Conservation (phyloP, 257 asterid species). For the Capsicum baccatum region DNA sequence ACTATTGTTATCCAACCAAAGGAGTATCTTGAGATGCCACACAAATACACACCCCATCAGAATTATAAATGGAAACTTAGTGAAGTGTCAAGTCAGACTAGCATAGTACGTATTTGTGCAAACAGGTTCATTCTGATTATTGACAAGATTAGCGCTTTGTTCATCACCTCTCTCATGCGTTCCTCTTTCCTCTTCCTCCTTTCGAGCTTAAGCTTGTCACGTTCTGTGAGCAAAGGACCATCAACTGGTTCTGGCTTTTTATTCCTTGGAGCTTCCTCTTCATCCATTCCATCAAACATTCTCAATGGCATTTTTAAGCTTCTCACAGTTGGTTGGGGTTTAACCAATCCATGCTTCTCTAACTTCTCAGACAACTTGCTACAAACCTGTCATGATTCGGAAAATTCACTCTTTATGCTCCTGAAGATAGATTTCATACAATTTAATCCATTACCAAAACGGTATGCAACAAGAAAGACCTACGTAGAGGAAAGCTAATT, state of each 20-base stretch:
- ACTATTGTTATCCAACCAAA: conserved; percentile 3
- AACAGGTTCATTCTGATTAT: background rate
- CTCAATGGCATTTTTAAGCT: conserved; percentile 89
- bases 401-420: background rate
- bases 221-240: conserved; percentile 94
- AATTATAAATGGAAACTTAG: conserved; percentile 4
- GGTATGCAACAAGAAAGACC: conserved; percentile 10
- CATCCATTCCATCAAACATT: conserved; percentile 99
- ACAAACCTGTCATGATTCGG: conserved; percentile 57
- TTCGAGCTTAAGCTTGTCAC: conserved; percentile 91
- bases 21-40: background rate
- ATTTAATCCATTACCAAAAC: conserved; percentile 2
- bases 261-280: conserved; percentile 77
- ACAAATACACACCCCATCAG: background rate
- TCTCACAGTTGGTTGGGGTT: conserved; percentile 87
- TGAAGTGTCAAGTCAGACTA: background rate
- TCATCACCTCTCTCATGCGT: conserved; percentile 87
- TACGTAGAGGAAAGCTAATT: background rate
- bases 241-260: conserved; percentile 95
- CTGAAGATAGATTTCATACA: conserved; percentile 28
- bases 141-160: background rate
- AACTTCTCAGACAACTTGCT: conserved; percentile 80
- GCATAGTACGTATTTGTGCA: background rate
- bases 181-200: conserved; percentile 98
- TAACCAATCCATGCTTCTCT: conserved; percentile 89